Evolutionary conservation across 2,329 filamentous ascomycete species (phyloP), one percentile per base, ranked within the genome.

Genomic region (Calonectria multiphialidica): DNA sequence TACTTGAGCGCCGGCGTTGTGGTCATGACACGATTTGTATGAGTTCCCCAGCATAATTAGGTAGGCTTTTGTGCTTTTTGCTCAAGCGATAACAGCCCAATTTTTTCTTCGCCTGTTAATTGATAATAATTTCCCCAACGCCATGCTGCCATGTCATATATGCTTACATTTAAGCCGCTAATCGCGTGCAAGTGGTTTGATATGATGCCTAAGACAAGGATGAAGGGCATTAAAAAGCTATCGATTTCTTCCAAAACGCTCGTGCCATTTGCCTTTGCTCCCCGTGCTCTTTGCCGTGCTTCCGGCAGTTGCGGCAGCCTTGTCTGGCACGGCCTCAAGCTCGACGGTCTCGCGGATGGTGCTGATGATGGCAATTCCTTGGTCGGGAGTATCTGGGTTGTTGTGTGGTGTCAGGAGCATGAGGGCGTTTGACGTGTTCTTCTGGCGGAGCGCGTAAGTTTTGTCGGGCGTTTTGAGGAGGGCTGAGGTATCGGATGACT

Each of bases 391-490:
- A 30, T 70, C 72, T 2, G 61, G 62, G 5, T 76, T 55, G 15
- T 71, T 21, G 57, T 71, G 45, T 6, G 86, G 83, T 30, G 83
- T 80, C 37, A 93, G 83, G 3, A 93, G 80, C 77, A 92, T 88
- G 57, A 93, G 85, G n/a, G 89, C 88, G 79, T 93, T 93, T 55
- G 91, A 93, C 0, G 91, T 92, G 80, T 92, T 93, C 80, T 93
- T 93, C 78, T 93, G 91, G 35, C 89, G 89, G 57, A 93, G 85
- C 7, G 86, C 86, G 82, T 91, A 93, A 18, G 87, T 88, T 76
- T 87, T 88, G 66, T 84, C 81, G 4, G 86, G 86, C 1, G 87
- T 86, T 76, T 84, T 87, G 66, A 93, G 86, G 49, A 91, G 80
- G 30, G 90, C 90, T 2, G 82, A 80, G 1, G 86, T 82, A 25